phyloP scores from a whole-genome alignment of 192 early-diverging fungal species.

The Mortierella antarctica region DNA sequence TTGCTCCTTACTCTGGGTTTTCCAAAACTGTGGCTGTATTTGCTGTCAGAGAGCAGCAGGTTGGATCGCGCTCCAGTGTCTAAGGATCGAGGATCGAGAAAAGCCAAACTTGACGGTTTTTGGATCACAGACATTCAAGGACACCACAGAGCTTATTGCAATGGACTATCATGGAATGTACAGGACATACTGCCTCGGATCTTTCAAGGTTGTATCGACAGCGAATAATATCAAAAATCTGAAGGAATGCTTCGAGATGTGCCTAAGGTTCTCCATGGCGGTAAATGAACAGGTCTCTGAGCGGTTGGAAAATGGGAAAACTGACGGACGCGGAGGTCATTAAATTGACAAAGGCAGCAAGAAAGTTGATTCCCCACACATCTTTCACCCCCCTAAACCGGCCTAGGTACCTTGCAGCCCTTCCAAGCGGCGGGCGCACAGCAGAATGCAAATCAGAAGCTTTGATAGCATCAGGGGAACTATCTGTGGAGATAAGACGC shows the following conservation, averaged over 20 bases:
- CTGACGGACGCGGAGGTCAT: constrained; percentile 12
- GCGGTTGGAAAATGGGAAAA: constrained; percentile 17
- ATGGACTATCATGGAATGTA: constrained; percentile 35
- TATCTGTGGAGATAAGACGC: too few species aligned
- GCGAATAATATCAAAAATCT: constrained; percentile 14
- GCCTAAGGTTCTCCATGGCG: constrained; percentile 23
- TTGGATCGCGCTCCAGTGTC: too few species aligned
- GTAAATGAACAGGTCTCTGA: constrained; percentile 19
- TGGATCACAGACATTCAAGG: constrained; percentile 30
- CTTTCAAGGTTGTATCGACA: constrained; percentile 12
- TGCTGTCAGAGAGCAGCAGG: too few species aligned
- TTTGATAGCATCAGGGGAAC: too few species aligned
- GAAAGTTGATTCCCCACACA: constrained; percentile 20
- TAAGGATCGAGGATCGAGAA: constrained; percentile 15
- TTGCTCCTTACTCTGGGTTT: too few species aligned
- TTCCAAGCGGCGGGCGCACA: too few species aligned
- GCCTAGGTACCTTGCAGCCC: too few species aligned
- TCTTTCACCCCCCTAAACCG: constrained; percentile 6
- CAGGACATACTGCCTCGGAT: constrained; percentile 24
- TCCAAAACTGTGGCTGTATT: too few species aligned
- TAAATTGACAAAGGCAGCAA: constrained; percentile 23
- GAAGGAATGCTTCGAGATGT: constrained; percentile 30
- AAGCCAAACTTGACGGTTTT: constrained; percentile 16
- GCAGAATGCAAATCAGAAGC: too few species aligned
- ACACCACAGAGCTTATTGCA: constrained; percentile 26